Conservation (phyloP, 768 basidiomycete genomes). For the Hericium rajendrae region DNA sequence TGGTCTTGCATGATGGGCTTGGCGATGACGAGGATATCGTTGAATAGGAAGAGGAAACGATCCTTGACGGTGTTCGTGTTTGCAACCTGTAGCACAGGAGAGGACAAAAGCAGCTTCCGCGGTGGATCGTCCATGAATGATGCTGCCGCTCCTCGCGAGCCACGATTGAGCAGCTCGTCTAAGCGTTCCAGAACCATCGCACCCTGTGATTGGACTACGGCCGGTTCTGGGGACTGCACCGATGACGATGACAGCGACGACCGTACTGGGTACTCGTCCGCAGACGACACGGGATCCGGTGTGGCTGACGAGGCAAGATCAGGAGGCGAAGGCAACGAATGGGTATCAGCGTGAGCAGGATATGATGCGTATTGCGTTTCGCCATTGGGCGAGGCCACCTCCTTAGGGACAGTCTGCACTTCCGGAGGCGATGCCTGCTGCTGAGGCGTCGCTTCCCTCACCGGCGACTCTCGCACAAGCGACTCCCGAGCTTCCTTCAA, state of each 20-base stretch:
- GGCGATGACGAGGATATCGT: constrained; percentile 85
- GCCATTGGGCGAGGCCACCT: constrained; percentile 7
- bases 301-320: constrained; percentile 57
- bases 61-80: constrained; percentile 93
- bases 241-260: constrained; percentile 70
- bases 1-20: constrained; percentile 75
- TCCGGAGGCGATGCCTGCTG: neutral
- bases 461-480: constrained; percentile 1
- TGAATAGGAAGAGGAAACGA: constrained; percentile 95
- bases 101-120: constrained; percentile 74
- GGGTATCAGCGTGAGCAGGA: constrained; percentile 14
- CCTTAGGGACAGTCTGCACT: neutral
- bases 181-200: constrained; percentile 54
- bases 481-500: constrained; percentile 19
- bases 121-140: constrained; percentile 74
- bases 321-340: constrained; percentile 25
- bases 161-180: constrained; percentile 59
- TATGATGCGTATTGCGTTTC: constrained; percentile 24
- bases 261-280: constrained; percentile 59
- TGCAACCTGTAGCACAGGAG: constrained; percentile 87
- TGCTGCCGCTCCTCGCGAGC: constrained; percentile 44
- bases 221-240: constrained; percentile 43
- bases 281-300: constrained; percentile 69
- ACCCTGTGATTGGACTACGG: constrained; percentile 31
- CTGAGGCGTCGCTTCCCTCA: constrained; percentile 3